phyloP scores from a whole-genome alignment of 2,329 filamentous ascomycete species.

The Penicillium sp. region DNA sequence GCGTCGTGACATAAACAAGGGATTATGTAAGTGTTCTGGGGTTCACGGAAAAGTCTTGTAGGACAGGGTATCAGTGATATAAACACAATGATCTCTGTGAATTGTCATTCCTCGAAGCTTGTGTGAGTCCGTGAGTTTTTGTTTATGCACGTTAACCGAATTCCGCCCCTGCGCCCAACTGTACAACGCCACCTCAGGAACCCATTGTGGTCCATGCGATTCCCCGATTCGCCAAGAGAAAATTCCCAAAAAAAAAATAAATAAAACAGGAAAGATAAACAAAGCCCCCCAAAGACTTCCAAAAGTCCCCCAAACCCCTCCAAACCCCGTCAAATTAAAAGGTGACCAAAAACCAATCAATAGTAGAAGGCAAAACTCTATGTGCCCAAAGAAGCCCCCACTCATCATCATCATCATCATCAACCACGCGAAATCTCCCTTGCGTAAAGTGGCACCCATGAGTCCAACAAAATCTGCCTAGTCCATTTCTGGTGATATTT shows the following conservation, averaged over 20 bases:
- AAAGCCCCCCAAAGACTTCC: not conserved
- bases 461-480: not conserved
- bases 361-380: not conserved
- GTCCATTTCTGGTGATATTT: not conserved
- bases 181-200: conserved; percentile 1
- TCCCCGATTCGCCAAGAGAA: not conserved
- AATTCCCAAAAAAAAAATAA: not conserved
- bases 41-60: not conserved
- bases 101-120: not conserved
- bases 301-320: not conserved
- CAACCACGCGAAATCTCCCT: conserved; percentile 19
- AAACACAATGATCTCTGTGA: not conserved
- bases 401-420: not conserved
- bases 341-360: too few relatives aligned
- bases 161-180: not conserved
- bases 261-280: not conserved
- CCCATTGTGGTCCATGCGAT: not conserved
- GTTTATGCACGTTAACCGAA: not conserved
- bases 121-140: not conserved
- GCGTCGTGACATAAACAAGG: conserved; percentile 29
- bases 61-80: too few relatives aligned
- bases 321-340: not conserved
- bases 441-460: conserved; percentile 12
- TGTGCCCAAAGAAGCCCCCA: not conserved
- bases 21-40: conserved; percentile 2